phyloP scores from a whole-genome alignment of 345 rosid genomes.

The Brassica nigra region DNA sequence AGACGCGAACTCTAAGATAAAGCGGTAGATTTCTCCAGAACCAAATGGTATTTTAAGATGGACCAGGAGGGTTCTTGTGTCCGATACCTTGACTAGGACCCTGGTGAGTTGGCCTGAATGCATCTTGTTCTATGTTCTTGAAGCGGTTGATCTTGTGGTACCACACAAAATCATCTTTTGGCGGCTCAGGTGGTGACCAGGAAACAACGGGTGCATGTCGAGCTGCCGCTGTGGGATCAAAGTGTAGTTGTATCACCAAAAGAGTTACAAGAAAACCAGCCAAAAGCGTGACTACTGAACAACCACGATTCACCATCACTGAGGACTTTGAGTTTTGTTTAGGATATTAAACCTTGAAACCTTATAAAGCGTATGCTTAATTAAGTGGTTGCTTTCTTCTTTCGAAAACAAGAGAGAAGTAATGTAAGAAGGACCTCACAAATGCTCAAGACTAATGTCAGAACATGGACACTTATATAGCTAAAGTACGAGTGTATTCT shows the following conservation, averaged over 20 bases:
- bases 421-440: conserved; percentile 25
- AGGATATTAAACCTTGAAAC: neutral
- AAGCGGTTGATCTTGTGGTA: conserved; percentile 42
- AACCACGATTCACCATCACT: conserved; percentile 31
- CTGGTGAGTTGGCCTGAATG: conserved; percentile 42
- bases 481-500: neutral
- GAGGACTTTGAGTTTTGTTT: conserved; percentile 14
- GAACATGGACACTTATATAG: too few relatives aligned
- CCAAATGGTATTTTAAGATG: conserved; percentile 16
- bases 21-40: conserved; percentile 1
- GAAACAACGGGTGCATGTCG: conserved; percentile 35
- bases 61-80: conserved; percentile 43
- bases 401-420: conserved; percentile 14
- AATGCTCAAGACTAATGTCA: neutral
- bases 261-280: conserved; percentile 15
- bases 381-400: neutral
- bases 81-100: conserved; percentile 48
- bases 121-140: conserved; percentile 45
- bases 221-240: conserved; percentile 2
- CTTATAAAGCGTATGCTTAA: neutral
- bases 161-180: conserved; percentile 41
- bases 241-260: conserved; percentile 22
- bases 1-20: conserved; percentile 3
- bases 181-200: conserved; percentile 41
- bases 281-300: conserved; percentile 8